Percentiles rank a stretch among this genome's conserved stretches.
Conservation (phyloP, 306 rosid species). For the Ochetophila trinervis region DNA sequence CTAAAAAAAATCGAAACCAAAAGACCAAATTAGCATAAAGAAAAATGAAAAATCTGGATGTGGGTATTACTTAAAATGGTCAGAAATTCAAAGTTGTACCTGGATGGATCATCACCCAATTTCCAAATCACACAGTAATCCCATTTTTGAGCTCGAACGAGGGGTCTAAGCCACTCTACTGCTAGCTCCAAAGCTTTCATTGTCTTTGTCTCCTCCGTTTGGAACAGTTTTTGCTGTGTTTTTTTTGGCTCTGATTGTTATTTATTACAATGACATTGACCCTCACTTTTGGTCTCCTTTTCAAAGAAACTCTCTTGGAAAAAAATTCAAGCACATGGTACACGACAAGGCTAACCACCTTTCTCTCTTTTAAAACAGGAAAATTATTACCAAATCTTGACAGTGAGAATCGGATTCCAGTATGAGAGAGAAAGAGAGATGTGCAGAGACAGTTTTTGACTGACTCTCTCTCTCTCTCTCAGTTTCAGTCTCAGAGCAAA, state of each 20-base stretch:
- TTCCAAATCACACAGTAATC: conserved; percentile 74
- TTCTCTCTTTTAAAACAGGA: neutral
- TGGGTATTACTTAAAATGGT: neutral
- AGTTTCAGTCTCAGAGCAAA: too few relatives aligned
- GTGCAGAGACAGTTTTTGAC: too few relatives aligned
- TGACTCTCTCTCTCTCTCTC: too few relatives aligned
- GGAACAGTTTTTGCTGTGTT: conserved; percentile 2
- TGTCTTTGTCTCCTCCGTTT: conserved; percentile 16
- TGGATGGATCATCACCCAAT: conserved; percentile 63
- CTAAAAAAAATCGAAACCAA: conserved; percentile 26
- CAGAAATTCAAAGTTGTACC: conserved; percentile 15
- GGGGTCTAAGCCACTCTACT: conserved; percentile 56
- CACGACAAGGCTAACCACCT: conserved; percentile 33
- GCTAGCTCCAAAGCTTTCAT: conserved; percentile 29
- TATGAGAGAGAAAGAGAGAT: too few relatives aligned
- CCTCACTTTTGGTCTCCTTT: neutral
- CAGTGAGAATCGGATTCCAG: too few relatives aligned
- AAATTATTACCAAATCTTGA: too few relatives aligned
- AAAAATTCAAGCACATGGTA: conserved; percentile 43
- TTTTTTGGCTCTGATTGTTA: neutral
- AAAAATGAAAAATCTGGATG: neutral
- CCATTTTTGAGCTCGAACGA: conserved; percentile 54
- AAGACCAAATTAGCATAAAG: neutral
- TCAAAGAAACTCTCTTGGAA: too few relatives aligned
- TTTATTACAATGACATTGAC: neutral